phyloP scores from a whole-genome alignment of 2,329 filamentous ascomycete species.

The Botrytis deweyae region DNA sequence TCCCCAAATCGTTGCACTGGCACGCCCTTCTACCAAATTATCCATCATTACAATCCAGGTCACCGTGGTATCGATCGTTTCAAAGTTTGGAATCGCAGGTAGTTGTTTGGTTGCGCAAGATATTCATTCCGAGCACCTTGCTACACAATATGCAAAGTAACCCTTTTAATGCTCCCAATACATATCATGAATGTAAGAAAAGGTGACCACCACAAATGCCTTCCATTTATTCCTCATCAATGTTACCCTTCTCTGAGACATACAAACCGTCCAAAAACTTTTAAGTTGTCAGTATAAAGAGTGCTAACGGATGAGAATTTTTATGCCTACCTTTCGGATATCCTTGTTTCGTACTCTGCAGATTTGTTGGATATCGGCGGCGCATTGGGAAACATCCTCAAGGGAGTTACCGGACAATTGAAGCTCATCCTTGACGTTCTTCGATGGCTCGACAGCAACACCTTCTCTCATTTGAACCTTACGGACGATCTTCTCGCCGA shows the following conservation, averaged over 20 bases:
- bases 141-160: slow-evolving; percentile 40
- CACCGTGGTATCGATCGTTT: slow-evolving; percentile 15
- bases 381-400: slow-evolving; percentile 95
- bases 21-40: slow-evolving; percentile 9
- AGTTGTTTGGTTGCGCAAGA: slow-evolving; percentile 31
- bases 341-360: slow-evolving; percentile 99
- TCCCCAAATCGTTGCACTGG: slow-evolving; percentile 13
- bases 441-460: slow-evolving; percentile 86
- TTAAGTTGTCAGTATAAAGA: background rate
- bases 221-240: slow-evolving; percentile 60
- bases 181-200: slow-evolving; percentile 32
- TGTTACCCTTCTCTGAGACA: slow-evolving; percentile 98
- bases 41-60: slow-evolving; percentile 14
- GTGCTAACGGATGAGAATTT: background rate
- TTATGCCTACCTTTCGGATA: slow-evolving; percentile 85
- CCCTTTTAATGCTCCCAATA: slow-evolving; percentile 29
- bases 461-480: slow-evolving; percentile 84
- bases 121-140: slow-evolving; percentile 39
- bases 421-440: slow-evolving; percentile 97
- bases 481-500: slow-evolving; percentile 99
- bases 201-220: slow-evolving; percentile 28
- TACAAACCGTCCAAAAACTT: slow-evolving; percentile 99
- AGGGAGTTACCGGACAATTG: slow-evolving; percentile 90
- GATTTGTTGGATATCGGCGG: slow-evolving; percentile 99
- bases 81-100: slow-evolving; percentile 16